A percentile compares a stretch with the other conserved stretches of the same genome.
These are phyloP conservation scores for Vishniacozyma victoriae DNA, from an alignment of 768 basidiomycete genomes.

Conservation along the genomic window DNA sequence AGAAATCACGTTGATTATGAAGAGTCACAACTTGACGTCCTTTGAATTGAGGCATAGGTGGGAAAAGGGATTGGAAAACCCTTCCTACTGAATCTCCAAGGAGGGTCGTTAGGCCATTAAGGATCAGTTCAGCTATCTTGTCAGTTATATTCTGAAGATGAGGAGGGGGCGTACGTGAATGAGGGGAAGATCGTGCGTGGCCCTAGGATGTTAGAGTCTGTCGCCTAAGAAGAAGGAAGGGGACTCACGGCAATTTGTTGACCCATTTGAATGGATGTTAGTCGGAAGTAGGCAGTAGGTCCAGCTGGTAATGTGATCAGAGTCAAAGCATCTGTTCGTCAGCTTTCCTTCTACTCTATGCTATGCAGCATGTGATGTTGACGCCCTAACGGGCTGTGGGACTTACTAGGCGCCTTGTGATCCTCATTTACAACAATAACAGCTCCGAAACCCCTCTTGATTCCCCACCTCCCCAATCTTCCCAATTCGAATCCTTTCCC, in stretches of 20 bases:
- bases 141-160: neutral
- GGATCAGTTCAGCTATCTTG: conserved; percentile 69
- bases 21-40: conserved; percentile 94
- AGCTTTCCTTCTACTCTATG: conserved; percentile 2
- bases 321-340: conserved; percentile 76
- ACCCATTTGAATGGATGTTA: conserved; percentile 79
- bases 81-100: conserved; percentile 89
- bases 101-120: conserved; percentile 89
- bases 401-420: conserved; percentile 84
- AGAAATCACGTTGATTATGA: conserved; percentile 94
- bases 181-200: conserved; percentile 85
- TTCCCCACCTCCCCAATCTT: conserved; percentile 86
- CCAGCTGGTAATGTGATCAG: conserved; percentile 83
- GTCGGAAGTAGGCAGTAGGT: conserved; percentile 91
- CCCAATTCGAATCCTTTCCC: conserved; percentile 88
- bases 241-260: conserved; percentile 69
- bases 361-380: neutral
- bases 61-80: conserved; percentile 94
- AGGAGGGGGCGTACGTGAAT: conserved; percentile 54
- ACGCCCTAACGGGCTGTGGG: neutral
- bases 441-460: conserved; percentile 78
- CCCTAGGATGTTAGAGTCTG: conserved; percentile 53
- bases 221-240: neutral
- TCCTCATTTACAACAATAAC: conserved; percentile 92
- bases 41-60: conserved; percentile 88